These are phyloP conservation scores for Metschnikowia santaceciliae DNA, from an alignment of 805 yeast genomes.

Conservation along the genomic window DNA sequence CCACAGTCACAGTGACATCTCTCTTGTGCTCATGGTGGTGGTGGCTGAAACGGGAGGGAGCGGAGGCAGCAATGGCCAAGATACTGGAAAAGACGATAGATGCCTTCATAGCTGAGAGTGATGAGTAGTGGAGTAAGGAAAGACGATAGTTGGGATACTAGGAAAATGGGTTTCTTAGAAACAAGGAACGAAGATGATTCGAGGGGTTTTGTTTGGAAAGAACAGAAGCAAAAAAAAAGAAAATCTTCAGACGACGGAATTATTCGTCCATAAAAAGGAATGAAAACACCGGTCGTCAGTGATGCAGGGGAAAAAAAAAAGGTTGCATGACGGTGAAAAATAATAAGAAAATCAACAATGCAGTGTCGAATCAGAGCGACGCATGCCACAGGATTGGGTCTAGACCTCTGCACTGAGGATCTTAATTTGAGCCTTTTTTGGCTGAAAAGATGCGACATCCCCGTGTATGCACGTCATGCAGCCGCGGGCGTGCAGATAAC, in stretches of 20 bases:
- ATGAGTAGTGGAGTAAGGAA: conserved; percentile 18
- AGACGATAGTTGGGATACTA: conserved; percentile 24
- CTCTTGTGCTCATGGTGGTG: conserved; percentile 38
- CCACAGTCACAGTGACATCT: conserved; percentile 35
- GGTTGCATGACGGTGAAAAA: conserved; percentile 1
- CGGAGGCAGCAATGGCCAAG: conserved; percentile 16
- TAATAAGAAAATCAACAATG: background rate
- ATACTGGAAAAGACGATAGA: conserved; percentile 14
- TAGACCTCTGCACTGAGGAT: conserved; percentile 6
- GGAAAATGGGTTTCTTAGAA: background rate
- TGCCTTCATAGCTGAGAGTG: conserved; percentile 11
- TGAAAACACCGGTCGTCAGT: conserved; percentile 3
- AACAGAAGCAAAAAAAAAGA: conserved; percentile 4
- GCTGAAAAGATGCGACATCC: conserved; percentile 5
- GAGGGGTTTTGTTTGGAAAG: background rate
- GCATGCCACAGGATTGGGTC: conserved; percentile 5
- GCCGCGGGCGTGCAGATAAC: background rate
- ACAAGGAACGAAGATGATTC: background rate
- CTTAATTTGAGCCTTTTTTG: conserved; percentile 6
- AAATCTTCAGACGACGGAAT: background rate
- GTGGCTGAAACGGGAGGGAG: conserved; percentile 26
- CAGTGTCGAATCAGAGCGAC: conserved; percentile 1
- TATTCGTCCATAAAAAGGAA: conserved; percentile 2
- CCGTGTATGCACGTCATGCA: background rate
- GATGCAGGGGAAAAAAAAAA: conserved; percentile 4